Percentiles rank a stretch among this genome's conserved stretches.
Conservation (phyloP, 306 rosid species). For the Aeschynomene evenia region DNA sequence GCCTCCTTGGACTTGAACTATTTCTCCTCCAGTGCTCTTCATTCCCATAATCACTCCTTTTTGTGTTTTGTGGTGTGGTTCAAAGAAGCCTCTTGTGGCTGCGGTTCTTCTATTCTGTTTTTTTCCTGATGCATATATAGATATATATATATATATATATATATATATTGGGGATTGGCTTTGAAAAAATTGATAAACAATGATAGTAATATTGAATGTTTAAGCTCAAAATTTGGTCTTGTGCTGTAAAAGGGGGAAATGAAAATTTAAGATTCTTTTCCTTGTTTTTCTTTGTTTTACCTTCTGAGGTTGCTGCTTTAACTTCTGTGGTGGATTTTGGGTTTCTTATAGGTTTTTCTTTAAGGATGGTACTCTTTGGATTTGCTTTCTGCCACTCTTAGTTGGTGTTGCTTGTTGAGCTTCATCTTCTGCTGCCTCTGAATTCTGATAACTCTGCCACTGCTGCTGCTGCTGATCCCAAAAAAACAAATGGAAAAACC, state of each 20-base stretch:
- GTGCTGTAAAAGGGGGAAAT: slow-evolving; percentile 26
- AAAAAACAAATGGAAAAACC: slow-evolving; percentile 31
- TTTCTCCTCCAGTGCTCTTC: slow-evolving; percentile 79
- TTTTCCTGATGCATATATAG: slow-evolving; percentile 24
- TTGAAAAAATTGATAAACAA: slow-evolving; percentile 34
- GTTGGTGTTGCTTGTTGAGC: slow-evolving; percentile 31
- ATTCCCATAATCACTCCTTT: slow-evolving; percentile 58
- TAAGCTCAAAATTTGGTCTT: slow-evolving; percentile 30
- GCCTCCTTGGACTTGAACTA: slow-evolving; percentile 86
- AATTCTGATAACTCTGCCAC: slow-evolving; percentile 31
- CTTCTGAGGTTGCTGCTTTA: slow-evolving; percentile 1
- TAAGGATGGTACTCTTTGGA: slow-evolving; percentile 1
- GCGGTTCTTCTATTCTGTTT: background rate
- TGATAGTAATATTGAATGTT: slow-evolving; percentile 19
- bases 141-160: too few species aligned
- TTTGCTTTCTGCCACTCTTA: slow-evolving; percentile 19
- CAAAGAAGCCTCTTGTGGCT: background rate
- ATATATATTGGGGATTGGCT: slow-evolving; percentile 27
- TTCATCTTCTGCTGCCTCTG: slow-evolving; percentile 15
- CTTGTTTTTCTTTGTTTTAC: background rate
- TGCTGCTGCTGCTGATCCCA: slow-evolving; percentile 42
- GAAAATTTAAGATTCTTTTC: slow-evolving; percentile 50
- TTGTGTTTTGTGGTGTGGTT: background rate
- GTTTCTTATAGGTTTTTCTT: slow-evolving; percentile 29
- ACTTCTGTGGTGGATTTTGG: slow-evolving; percentile 18